Evolutionary conservation across 2,329 filamentous ascomycete species (phyloP).

Genomic region (Hymenoscyphus infarciens): DNA sequence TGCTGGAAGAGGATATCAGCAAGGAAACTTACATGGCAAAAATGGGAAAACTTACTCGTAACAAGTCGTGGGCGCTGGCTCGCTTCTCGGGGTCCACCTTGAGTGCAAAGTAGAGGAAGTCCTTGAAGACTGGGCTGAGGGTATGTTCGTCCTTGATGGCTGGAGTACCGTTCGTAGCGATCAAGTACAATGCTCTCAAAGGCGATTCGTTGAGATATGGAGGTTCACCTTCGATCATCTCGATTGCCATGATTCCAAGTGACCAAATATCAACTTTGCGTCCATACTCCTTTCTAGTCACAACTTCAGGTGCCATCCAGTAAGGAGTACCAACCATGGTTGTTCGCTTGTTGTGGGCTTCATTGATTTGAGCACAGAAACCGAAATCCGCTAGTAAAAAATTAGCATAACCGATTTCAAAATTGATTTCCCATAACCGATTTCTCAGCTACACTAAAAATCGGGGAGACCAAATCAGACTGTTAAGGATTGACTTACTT

Average conservation of each 20-base stretch:
- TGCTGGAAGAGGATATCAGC: slow-evolving; percentile 50
- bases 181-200: slow-evolving; percentile 87
- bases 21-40: slow-evolving; percentile 9
- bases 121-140: slow-evolving; percentile 75
- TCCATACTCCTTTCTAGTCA: slow-evolving; percentile 95
- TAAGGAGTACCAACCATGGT: slow-evolving; percentile 99
- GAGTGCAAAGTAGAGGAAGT: slow-evolving; percentile 88
- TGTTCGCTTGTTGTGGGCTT: slow-evolving; percentile 92
- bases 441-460: background rate
- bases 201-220: slow-evolving; percentile 96
- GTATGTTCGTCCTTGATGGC: slow-evolving; percentile 90
- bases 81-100: slow-evolving; percentile 97
- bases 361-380: slow-evolving; percentile 97
- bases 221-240: slow-evolving; percentile 99
- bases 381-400: slow-evolving; percentile 77
- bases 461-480: background rate
- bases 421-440: background rate
- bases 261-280: slow-evolving; percentile 99
- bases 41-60: slow-evolving; percentile 65
- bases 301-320: slow-evolving; percentile 99
- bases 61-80: slow-evolving; percentile 87
- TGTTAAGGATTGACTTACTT: slow-evolving; percentile 58
- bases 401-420: slow-evolving; percentile 34
- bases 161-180: slow-evolving; percentile 94
- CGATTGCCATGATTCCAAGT: slow-evolving; percentile 97